Evolutionary conservation across 2,329 filamentous ascomycete species (phyloP).

Genomic region (Lachnellula cervina): DNA sequence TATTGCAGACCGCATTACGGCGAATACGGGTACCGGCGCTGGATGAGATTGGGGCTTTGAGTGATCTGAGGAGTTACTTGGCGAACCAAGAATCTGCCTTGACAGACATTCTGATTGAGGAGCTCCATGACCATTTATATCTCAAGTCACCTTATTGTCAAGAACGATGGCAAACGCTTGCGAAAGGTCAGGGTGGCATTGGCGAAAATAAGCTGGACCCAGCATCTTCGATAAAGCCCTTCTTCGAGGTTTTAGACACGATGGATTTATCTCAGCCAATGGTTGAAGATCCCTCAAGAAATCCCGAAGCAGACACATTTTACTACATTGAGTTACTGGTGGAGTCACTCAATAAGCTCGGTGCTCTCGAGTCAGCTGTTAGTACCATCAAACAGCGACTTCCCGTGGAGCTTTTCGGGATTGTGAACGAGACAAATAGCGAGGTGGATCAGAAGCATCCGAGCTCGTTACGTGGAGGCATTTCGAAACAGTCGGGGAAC

Average conservation of each 20-base stretch:
- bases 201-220: conserved; percentile 40
- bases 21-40: conserved; percentile 83
- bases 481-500: conserved; percentile 48
- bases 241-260: conserved; percentile 54
- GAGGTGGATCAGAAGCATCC: conserved; percentile 92
- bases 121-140: conserved; percentile 94
- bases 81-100: conserved; percentile 87
- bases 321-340: conserved; percentile 84
- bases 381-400: conserved; percentile 89
- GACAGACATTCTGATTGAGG: conserved; percentile 94
- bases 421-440: conserved; percentile 91
- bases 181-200: conserved; percentile 56
- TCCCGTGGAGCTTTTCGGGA: conserved; percentile 86
- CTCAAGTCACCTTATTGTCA: conserved; percentile 97
- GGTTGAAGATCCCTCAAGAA: conserved; percentile 83
- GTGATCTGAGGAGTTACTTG: conserved; percentile 81
- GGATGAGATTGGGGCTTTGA: conserved; percentile 83
- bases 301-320: conserved; percentile 93
- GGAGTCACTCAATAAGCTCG: conserved; percentile 85
- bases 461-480: conserved; percentile 60
- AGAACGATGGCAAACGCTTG: conserved; percentile 84
- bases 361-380: conserved; percentile 77
- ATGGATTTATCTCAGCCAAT: conserved; percentile 58
- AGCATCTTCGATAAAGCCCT: conserved; percentile 42
- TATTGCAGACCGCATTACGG: conserved; percentile 80